phyloP scores from a whole-genome alignment of 352 stramenopile species.

The Phytopythium delawarense region DNA sequence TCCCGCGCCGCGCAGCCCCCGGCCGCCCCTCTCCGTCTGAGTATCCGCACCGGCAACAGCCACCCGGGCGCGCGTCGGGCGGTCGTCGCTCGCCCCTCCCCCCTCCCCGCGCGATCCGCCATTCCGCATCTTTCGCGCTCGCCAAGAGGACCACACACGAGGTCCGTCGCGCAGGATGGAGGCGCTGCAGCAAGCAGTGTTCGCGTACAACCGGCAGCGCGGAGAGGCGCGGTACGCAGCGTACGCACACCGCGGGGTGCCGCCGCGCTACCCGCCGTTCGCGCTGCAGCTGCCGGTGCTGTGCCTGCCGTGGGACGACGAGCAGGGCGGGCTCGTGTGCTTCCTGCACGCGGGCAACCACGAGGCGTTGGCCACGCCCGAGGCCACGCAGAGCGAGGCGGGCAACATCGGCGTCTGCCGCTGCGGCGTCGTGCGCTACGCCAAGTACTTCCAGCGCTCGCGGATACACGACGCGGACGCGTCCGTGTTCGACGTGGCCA shows the following conservation, averaged over 20 bases:
- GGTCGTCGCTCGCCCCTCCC: background rate
- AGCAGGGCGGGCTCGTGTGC: slow-evolving; percentile 58
- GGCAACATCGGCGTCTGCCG: slow-evolving; percentile 60
- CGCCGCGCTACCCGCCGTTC: slow-evolving; percentile 67
- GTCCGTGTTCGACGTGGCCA: slow-evolving; percentile 47
- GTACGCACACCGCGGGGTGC: slow-evolving; percentile 60
- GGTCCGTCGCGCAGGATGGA: slow-evolving; percentile 18
- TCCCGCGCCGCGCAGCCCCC: background rate
- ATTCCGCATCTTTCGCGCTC: slow-evolving; percentile 1
- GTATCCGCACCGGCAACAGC: slow-evolving; percentile 1
- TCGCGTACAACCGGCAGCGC: slow-evolving; percentile 68
- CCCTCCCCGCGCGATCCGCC: background rate
- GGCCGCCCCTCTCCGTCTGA: background rate
- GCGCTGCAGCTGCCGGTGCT: slow-evolving; percentile 58
- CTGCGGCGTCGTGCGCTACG: slow-evolving; percentile 68
- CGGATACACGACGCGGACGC: slow-evolving; percentile 12
- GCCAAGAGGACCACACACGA: no score
- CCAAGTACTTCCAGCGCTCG: slow-evolving; percentile 66
- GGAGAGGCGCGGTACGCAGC: slow-evolving; percentile 48
- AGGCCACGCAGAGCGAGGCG: slow-evolving; percentile 41
- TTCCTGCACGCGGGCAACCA: slow-evolving; percentile 52
- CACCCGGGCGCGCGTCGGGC: background rate
- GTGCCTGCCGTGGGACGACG: slow-evolving; percentile 66
- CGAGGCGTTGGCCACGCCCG: slow-evolving; percentile 28
- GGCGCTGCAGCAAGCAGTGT: slow-evolving; percentile 58